Evolutionary conservation across 2,329 filamentous ascomycete genomes (phyloP).

Genomic region (Raffaelea albimanens): DNA sequence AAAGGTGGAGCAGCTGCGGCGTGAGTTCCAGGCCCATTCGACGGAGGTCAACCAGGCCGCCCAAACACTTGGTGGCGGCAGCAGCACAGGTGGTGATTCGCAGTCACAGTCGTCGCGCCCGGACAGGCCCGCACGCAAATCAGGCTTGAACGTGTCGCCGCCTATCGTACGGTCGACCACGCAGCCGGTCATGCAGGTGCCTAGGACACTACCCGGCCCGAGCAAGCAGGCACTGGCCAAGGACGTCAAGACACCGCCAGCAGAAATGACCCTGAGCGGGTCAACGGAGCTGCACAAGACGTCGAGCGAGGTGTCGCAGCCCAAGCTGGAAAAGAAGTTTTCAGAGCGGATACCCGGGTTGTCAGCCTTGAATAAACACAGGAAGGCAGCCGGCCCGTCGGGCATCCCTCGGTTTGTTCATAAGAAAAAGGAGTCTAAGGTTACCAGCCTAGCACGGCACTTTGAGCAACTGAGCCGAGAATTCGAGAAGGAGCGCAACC

Average conservation of each 20-base stretch:
- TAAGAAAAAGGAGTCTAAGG: slow-evolving; percentile 64
- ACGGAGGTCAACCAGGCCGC: slow-evolving; percentile 19
- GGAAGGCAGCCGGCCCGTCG: slow-evolving; percentile 52
- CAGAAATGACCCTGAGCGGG: slow-evolving; percentile 12
- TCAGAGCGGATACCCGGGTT: slow-evolving; percentile 64
- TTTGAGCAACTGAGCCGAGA: slow-evolving; percentile 95
- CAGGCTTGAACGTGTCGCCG: slow-evolving; percentile 36
- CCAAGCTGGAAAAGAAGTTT: slow-evolving; percentile 58
- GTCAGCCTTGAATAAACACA: slow-evolving; percentile 49
- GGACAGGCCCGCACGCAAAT: slow-evolving; percentile 30
- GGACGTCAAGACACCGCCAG: slow-evolving; percentile 22
- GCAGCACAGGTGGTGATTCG: slow-evolving; percentile 11
- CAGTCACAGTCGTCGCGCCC: neutral
- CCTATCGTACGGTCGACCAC: slow-evolving; percentile 45
- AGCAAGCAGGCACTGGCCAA: slow-evolving; percentile 29
- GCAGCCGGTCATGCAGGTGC: slow-evolving; percentile 37
- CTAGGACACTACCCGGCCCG: slow-evolving; percentile 34
- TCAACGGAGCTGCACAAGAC: slow-evolving; percentile 18
- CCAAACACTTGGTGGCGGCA: neutral
- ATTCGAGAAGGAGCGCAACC: slow-evolving; percentile 87
- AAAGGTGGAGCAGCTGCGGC: slow-evolving; percentile 41
- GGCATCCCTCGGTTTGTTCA: slow-evolving; percentile 82
- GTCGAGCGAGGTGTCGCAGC: neutral
- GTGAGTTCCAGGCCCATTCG: slow-evolving; percentile 32
- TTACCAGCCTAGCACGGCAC: slow-evolving; percentile 86